A percentile compares a stretch with the other conserved stretches of the same genome.
Conservation (phyloP, 2,329 filamentous ascomycete species). For the Penicillium palitans region DNA sequence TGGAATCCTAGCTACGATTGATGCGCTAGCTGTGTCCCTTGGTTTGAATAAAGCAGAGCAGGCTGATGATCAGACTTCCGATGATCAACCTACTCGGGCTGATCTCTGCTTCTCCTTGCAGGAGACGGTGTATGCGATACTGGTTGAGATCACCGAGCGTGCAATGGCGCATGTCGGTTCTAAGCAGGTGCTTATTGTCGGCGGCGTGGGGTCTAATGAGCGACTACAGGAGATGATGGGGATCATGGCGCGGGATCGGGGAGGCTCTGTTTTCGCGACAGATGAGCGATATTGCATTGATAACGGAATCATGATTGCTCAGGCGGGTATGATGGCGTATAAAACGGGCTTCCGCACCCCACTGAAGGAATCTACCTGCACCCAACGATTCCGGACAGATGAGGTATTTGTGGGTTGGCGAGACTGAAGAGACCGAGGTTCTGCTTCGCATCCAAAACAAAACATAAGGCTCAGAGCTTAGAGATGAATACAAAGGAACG, state of each 20-base stretch:
- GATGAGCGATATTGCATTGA: conserved; percentile 98
- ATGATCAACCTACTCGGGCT: conserved; percentile 61
- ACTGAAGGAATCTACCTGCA: not conserved
- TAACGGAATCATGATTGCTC: conserved; percentile 90
- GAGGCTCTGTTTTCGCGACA: conserved; percentile 88
- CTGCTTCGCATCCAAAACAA: not conserved
- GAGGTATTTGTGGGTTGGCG: not conserved
- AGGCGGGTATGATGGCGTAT: not conserved
- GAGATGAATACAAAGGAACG: not conserved
- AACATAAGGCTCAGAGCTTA: not conserved
- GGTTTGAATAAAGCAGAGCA: not conserved
- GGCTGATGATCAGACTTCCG: conserved; percentile 36
- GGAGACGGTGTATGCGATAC: conserved; percentile 93
- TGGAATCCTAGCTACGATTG: conserved; percentile 79
- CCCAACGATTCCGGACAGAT: not conserved
- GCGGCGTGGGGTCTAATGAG: conserved; percentile 93
- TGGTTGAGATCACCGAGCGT: conserved; percentile 96
- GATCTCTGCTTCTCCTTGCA: conserved; percentile 94
- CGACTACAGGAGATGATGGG: conserved; percentile 97
- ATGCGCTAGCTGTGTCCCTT: conserved; percentile 41
- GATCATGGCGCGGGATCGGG: conserved; percentile 85
- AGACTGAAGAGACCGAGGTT: not conserved
- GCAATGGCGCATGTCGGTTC: conserved; percentile 97
- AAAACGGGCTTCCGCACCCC: not conserved
- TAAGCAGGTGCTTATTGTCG: conserved; percentile 87